Base-by-base conservation (phyloP, 495 filamentous ascomycete species). In the Penicillium mononematosum region DNA sequence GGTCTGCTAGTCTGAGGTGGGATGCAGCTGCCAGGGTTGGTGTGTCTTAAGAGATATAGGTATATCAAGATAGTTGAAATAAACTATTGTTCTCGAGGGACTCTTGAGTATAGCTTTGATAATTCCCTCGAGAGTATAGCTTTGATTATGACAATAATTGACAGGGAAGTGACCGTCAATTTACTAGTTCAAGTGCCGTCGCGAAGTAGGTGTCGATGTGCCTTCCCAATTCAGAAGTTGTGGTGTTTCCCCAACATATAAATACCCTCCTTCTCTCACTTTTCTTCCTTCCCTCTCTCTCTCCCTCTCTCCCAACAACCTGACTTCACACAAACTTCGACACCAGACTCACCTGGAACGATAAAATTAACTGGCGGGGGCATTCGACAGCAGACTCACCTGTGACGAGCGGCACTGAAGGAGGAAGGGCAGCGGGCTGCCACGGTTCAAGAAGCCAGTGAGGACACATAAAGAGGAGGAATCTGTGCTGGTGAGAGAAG, bases 321-420 rank as follows among this genome's bases (percentile, higher is more conserved):
- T 50, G n/a, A 20, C 4, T 5, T n/a, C n/a, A 36, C 11, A 36
- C 5, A 14, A 29, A 29, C 32, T n/a, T 31, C 47, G 5, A 20
- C 46, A 49, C 46, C 47, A 50, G 47, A 50, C 31, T 50, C 46
- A 49, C 29, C 46, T 49, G 29, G 46, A 49, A 32, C 29, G 46
- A 36, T 36, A 31, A 17, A 24, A n/a, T 36, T 5, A 29, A 49
- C 14, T 16, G 36, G 16, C 14, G 36, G 8, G 14, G 24, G 14
- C 5, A 32, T 12, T 49, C 17, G 29, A 29, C 27, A 36, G n/a
- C 29, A 17, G 29, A 29, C 29, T 34, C 45, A 44, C 36, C 36
- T 39, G 36, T n/a, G 36, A 39, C 36, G 36, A 39, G 36, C 14
- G 36, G 36, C 36, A 39, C 36, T n/a, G 16, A 39, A n/a, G 14